Conservation (phyloP, 805 yeast species). For the Danielia oregonensis region DNA sequence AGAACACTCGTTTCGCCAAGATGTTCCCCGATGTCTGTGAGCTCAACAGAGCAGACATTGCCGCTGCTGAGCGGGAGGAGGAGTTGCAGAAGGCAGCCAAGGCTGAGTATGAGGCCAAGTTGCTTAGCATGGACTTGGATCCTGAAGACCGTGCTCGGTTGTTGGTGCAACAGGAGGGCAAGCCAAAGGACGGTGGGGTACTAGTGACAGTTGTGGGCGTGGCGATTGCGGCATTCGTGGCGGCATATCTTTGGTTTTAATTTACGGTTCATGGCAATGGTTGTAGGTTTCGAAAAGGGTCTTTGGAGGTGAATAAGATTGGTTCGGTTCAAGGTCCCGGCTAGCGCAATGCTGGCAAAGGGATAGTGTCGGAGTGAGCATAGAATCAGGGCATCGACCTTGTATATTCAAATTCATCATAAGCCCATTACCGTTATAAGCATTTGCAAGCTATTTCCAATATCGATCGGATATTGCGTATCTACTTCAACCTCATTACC, state of each 20-base stretch:
- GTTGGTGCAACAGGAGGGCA: conserved; percentile 9
- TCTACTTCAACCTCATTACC: too few relatives aligned
- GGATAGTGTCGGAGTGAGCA: too few relatives aligned
- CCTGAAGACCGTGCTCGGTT: conserved; percentile 65
- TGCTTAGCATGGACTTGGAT: conserved; percentile 38
- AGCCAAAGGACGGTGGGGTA: conserved; percentile 2
- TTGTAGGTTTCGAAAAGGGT: too few relatives aligned
- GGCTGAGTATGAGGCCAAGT: conserved; percentile 4
- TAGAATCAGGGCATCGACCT: too few relatives aligned
- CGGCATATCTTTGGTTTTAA: conserved; percentile 19
- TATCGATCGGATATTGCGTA: too few relatives aligned
- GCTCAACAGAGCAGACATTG: conserved; percentile 35
- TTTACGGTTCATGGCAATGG: too few relatives aligned
- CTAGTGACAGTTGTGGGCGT: conserved; percentile 27
- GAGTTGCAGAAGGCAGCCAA: conserved; percentile 6
- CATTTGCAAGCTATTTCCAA: too few relatives aligned
- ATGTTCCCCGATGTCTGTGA: conserved; percentile 69
- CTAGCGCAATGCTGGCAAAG: too few relatives aligned
- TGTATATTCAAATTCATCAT: too few relatives aligned
- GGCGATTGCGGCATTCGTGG: conserved; percentile 29
- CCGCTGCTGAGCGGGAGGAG: conserved; percentile 15
- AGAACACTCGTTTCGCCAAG: conserved; percentile 53
- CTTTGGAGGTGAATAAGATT: too few relatives aligned
- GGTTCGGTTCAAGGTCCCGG: too few relatives aligned
- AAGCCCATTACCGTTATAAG: too few relatives aligned